Base-by-base conservation (phyloP, 352 stramenopile genomes). In the Halophytophthora batemanensis region DNA sequence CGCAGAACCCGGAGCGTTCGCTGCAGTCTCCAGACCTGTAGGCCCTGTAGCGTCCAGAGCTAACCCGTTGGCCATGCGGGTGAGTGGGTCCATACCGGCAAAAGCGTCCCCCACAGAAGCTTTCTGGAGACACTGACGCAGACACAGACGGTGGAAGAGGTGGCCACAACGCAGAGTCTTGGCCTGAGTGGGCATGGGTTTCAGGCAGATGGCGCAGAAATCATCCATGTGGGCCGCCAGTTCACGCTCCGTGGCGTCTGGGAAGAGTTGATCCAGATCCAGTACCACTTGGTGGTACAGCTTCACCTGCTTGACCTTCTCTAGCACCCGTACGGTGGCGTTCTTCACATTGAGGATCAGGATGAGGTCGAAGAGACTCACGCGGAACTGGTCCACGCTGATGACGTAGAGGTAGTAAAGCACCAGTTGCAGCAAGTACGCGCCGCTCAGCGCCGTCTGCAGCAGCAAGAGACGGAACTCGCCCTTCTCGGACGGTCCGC, bases 311-410 rank as follows among this genome's bases (percentile, higher is more conserved):
- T 80, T 85, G 34, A 76, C 37, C 52, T 88, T 87, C 45, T 87
- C 76, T 22, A 89, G 53, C 8, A 91, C 48, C 18, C 77, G 54
- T 17, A 87, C 67, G 0, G 77, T 89, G 11, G 81, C 77, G 29
- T 86, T 89, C 58, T 91, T 91, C n/a, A 91, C 77, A 28, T 87
- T 89, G 17, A 91, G 47, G 35, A 91, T 86, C 45, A 91, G 51
- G 28, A 89, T 87, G 22, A 91, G 77, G 45, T 91, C 81, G 28
- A 89, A 70, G 38, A 91, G 77, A 31, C 76, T 88, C 23, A 89
- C 75, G 21, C 81, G 71, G 58, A 91, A 91, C 43, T 89, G 74
- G 57, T 89, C 77, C 29, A 88, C 67, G 37, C 81, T 85, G 53
- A 91, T 86, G 28, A 91, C 86, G 46, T 88, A 91, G 40, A 89